These are phyloP conservation scores for Solanum chacoense DNA, from an alignment of 305 asterid species.

Conservation along the genomic window DNA sequence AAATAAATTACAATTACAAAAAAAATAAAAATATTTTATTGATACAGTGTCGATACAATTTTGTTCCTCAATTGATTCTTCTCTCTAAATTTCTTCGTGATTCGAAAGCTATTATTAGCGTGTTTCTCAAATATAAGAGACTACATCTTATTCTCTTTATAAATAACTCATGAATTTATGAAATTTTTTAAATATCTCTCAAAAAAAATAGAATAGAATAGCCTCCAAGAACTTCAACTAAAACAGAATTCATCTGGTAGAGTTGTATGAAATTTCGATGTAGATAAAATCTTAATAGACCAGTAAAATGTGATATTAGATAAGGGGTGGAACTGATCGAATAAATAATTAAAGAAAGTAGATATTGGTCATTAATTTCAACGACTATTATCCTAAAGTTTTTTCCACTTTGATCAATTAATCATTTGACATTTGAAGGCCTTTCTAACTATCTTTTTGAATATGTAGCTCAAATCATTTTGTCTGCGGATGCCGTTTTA, in stretches of 20 bases:
- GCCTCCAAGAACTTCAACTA: neutral
- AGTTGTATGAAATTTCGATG: neutral
- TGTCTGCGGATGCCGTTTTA: neutral
- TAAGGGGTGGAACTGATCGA: neutral
- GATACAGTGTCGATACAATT: too few relatives aligned
- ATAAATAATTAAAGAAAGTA: neutral
- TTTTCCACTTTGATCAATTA: neutral
- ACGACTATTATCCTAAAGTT: neutral
- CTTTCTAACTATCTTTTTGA: neutral
- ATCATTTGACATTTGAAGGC: neutral
- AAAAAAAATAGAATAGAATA: too few relatives aligned
- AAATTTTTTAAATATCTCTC: too few relatives aligned
- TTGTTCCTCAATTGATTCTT: too few relatives aligned
- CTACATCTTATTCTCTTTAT: neutral
- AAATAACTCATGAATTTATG: too few relatives aligned
- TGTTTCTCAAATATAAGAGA: neutral
- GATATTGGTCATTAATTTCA: neutral
- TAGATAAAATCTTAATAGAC: neutral
- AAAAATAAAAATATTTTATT: too few relatives aligned
- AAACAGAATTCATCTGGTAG: too few relatives aligned
- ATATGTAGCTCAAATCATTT: neutral
- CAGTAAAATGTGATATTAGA: neutral
- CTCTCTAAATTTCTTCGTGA: too few relatives aligned
- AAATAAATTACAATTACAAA: too few relatives aligned
- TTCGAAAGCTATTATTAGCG: fast-evolving